Base-by-base conservation (phyloP, 768 basidiomycete genomes). In the Lactarius quietus region DNA sequence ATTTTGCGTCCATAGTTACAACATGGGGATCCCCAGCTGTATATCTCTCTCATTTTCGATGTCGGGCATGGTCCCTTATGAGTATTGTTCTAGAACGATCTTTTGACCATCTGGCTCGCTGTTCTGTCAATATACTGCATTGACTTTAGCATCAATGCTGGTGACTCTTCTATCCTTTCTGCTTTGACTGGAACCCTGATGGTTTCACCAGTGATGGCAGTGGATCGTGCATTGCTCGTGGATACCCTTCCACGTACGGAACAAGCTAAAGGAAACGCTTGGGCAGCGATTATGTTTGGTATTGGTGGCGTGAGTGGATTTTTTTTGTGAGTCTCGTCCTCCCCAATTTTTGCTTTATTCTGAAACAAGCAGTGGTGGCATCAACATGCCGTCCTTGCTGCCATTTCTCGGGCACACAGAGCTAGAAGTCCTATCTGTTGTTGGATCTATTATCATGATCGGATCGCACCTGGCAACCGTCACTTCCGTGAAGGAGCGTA, bases 251-350 rank as follows among this genome's bases (percentile, higher is more conserved):
- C 93, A 0, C 78, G 89, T 0, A 73, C 82, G 1, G 79, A 85
- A 29, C 95, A 98, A 74, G 86, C 94, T 7, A 79, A 83, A 10
- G 95, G 91, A 1, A 97, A 95, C 72, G 95, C 95, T 0, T 98
- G 95, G 95, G 95, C 93, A 0, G 93, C 92, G 0, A 80, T 90
- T n/a, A 95, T 97, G 93, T 78, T 90, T 53, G 92, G 92, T 1
- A 71, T 95, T 31, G 95, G 95, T 14, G 87, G 90, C 62, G 88
- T 96, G 0, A 78, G 86, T 2, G 95, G 94, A 0, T 96, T 95
- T 75, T 96, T 91, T 72, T 81, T 92, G 94, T 95, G 69, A 70
- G 91, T 80, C 2, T 38, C 62, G 8, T 3, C 38, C n/a, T 53
- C 15, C 2, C 23, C 8, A 45, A 59, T 48, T 60, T 62, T 15